phyloP scores from a whole-genome alignment of 305 asterid species.

The Rubia tinctorum region DNA sequence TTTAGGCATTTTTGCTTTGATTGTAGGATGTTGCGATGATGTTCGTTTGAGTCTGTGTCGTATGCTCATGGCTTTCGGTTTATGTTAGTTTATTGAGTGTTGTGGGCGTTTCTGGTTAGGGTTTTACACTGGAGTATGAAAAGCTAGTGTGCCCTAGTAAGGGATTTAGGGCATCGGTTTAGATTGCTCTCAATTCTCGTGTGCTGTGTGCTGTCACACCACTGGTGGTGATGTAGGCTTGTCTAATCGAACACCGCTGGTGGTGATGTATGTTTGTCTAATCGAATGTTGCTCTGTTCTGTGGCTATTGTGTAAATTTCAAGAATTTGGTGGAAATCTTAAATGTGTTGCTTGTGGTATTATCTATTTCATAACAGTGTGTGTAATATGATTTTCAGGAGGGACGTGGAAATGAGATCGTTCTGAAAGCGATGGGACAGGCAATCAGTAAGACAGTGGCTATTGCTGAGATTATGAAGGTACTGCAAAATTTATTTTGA shows the following conservation, averaged over 20 bases:
- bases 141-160: not conserved
- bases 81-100: not conserved
- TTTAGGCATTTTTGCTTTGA: not conserved
- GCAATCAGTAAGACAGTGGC: conserved; percentile 94
- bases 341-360: not conserved
- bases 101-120: too few relatives aligned
- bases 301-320: not conserved
- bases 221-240: too few relatives aligned
- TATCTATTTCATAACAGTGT: not conserved
- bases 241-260: too few relatives aligned
- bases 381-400: conserved; percentile 42
- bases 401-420: conserved; percentile 72
- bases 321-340: not conserved
- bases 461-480: conserved; percentile 86
- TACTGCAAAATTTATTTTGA: conserved; percentile 17
- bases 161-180: not conserved
- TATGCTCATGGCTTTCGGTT: not conserved
- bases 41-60: not conserved
- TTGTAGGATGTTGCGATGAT: not conserved
- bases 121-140: not conserved
- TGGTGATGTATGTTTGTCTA: too few relatives aligned
- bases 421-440: conserved; percentile 97
- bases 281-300: not conserved
- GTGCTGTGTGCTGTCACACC: not conserved
- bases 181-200: not conserved